These are phyloP conservation scores for Saturnispora bothae DNA, from an alignment of 805 yeast species.

Conservation along the genomic window DNA sequence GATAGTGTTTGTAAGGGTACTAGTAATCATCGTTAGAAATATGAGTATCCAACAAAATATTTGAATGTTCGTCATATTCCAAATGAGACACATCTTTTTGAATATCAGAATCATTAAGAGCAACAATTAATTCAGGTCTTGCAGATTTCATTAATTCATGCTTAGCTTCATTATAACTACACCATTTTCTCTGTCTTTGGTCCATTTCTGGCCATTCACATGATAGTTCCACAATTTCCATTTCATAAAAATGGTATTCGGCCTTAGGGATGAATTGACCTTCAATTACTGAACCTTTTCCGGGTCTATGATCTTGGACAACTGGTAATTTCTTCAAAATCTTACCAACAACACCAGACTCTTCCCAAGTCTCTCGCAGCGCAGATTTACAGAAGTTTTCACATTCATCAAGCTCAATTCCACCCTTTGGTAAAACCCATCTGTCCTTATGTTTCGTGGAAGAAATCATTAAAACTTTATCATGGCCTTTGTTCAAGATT, in stretches of 20 bases:
- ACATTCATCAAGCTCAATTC: constrained; percentile 77
- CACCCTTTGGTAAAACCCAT: constrained; percentile 96
- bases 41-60: constrained; percentile 21
- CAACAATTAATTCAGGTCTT: constrained; percentile 58
- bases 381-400: constrained; percentile 43
- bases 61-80: constrained; percentile 19
- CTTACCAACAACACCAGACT: constrained; percentile 78
- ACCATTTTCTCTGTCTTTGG: constrained; percentile 64
- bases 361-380: constrained; percentile 93
- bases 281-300: not conserved
- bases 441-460: constrained; percentile 57
- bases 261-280: constrained; percentile 44
- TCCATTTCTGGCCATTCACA: constrained; percentile 67
- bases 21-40: constrained; percentile 23
- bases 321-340: constrained; percentile 46
- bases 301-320: constrained; percentile 46
- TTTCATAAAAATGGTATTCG: constrained; percentile 84
- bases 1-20: not conserved
- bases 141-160: constrained; percentile 45
- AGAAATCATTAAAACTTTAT: constrained; percentile 65
- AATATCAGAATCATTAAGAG: constrained; percentile 48
- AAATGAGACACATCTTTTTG: constrained; percentile 26
- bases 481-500: constrained; percentile 46
- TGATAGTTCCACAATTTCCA: constrained; percentile 47
- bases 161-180: constrained; percentile 55